Base-by-base conservation (phyloP, 2,329 filamentous ascomycete species). In the Exophiala dermatitidis region DNA sequence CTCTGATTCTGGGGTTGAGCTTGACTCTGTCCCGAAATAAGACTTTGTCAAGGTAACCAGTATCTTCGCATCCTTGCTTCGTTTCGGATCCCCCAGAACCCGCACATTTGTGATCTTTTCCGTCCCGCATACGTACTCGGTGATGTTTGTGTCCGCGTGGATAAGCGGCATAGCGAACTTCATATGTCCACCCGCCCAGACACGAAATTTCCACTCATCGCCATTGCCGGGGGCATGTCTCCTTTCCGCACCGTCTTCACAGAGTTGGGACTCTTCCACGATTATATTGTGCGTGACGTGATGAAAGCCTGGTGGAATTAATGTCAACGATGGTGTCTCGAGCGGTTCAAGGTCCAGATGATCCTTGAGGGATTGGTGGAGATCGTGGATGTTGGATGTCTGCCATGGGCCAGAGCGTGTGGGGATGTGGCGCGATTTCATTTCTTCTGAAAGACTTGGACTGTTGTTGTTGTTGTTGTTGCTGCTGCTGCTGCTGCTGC, bases 141-240 rank as follows among this genome's bases (percentile, higher is more conserved):
- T 64, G 8, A 52, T 62, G 29, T 43, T 56, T 7, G 56, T 62
- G 29, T 43, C 56, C 7, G 56, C 54, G 46, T 66, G 57, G 12
- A 60, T 57, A 32, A 67, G 54, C 12, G 70, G 68, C 3, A 31
- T 41, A 10, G 44, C 32, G 61, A 87, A 86, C 1, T 66, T 66
- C 5, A 96, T 70, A 38, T 78, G 77, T 0, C 91, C 93, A 32
- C 90, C 90, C 9, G 88, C 88, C 93, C 93, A 98, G 73, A 98
- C 82, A 12, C 93, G 83, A 26, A 87, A 80, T 47, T 77, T 77
- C 67, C 87, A 95, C 1, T 83, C 82, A 3, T 67, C 66, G 1
- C 85, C 82, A 3, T 67, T 66, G 1, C 85, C 88, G 0, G 91
- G 91, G 28, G 77, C 83, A 66, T 95, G 89, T 49, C 85, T 75